A percentile compares a stretch with the other conserved stretches of the same genome.
Conservation (phyloP, 768 basidiomycete genomes). For the Xanthoconium purpureum region DNA sequence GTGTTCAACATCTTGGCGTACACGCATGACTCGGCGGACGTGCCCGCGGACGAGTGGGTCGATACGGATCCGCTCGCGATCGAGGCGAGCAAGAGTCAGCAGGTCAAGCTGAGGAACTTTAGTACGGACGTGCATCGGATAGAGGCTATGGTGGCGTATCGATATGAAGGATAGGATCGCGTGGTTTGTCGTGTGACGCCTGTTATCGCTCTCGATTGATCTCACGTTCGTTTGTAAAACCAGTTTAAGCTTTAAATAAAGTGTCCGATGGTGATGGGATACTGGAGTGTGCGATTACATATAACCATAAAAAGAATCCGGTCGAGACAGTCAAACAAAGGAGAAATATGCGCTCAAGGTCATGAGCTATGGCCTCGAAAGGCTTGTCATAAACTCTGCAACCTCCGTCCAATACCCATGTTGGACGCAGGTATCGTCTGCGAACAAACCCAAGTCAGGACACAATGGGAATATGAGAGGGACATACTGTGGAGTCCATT, state of each 20-base stretch:
- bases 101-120: slow-evolving; percentile 93
- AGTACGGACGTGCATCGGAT: slow-evolving; percentile 98
- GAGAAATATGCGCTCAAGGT: not conserved
- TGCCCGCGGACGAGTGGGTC: slow-evolving; percentile 92
- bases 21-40: slow-evolving; percentile 86
- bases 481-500: slow-evolving; percentile 52
- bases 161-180: slow-evolving; percentile 69
- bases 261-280: not conserved
- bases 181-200: not conserved
- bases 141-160: slow-evolving; percentile 97
- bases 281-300: not conserved
- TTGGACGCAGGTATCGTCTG: slow-evolving; percentile 57
- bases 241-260: not conserved
- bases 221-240: not conserved
- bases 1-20: slow-evolving; percentile 99
- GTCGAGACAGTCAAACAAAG: not conserved
- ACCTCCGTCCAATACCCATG: slow-evolving; percentile 55
- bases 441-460: not conserved
- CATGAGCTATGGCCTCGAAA: slow-evolving; percentile 14
- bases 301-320: not conserved
- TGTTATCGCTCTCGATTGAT: not conserved
- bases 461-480: not conserved
- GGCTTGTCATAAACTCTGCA: slow-evolving; percentile 42
- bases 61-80: slow-evolving; percentile 92
- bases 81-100: slow-evolving; percentile 89